Conservation (phyloP, 2,329 filamentous ascomycete genomes). For the Clonostachys chloroleuca region DNA sequence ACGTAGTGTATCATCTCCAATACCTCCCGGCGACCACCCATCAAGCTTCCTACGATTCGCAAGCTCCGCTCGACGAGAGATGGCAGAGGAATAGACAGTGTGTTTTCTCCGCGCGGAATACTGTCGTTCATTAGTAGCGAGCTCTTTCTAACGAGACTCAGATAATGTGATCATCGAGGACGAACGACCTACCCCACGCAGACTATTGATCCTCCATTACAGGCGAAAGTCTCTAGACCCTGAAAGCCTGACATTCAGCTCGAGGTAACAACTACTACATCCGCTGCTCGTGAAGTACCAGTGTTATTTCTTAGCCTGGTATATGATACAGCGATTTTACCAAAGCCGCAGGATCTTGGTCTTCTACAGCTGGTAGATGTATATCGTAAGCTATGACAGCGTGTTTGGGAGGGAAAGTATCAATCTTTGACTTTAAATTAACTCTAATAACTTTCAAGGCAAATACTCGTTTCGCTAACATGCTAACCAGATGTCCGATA, state of each 20-base stretch:
- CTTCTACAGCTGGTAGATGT: too few species aligned
- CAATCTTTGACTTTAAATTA: background rate
- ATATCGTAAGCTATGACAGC: too few species aligned
- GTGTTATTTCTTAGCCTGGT: background rate
- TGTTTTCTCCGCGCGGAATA: background rate
- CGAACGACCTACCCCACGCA: background rate
- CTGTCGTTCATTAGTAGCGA: too few species aligned
- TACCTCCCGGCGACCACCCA: background rate
- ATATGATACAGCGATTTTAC: background rate
- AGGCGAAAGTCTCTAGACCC: background rate
- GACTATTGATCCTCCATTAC: background rate
- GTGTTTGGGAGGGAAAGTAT: background rate
- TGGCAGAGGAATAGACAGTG: background rate
- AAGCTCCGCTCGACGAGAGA: background rate
- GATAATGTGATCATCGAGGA: too few species aligned
- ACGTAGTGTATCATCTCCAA: background rate
- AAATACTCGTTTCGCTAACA: background rate
- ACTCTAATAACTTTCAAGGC: background rate
- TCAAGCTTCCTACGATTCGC: background rate
- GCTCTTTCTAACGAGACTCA: too few species aligned
- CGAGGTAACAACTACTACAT: background rate
- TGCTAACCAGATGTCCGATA: background rate
- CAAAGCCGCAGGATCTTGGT: too few species aligned
- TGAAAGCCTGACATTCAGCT: too few species aligned
- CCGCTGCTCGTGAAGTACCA: background rate